Conservation (phyloP, 2,329 filamentous ascomycete species). For the Fusarium sp. region DNA sequence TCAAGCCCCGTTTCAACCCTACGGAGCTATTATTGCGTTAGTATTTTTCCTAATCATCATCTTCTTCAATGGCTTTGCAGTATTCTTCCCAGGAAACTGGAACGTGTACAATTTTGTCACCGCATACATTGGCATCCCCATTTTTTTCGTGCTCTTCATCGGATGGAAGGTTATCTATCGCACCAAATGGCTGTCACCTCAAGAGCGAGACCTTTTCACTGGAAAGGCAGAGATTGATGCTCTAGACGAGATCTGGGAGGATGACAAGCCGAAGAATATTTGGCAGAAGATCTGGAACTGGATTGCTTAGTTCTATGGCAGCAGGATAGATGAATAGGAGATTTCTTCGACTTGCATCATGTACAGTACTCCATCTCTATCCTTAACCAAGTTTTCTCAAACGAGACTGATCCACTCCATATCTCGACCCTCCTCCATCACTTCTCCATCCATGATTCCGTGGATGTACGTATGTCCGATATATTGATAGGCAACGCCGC, state of each 20-base stretch:
- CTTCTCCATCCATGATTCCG: neutral
- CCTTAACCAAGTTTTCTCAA: neutral
- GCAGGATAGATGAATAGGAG: neutral
- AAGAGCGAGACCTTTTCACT: neutral
- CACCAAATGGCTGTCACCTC: neutral
- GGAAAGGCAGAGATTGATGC: neutral
- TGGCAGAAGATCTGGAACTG: neutral
- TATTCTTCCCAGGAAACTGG: neutral
- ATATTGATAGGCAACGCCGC: neutral
- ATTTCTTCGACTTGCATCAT: neutral
- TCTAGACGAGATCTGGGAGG: neutral
- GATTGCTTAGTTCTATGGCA: neutral
- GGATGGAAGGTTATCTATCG: neutral
- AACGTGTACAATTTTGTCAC: neutral
- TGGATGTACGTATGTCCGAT: neutral
- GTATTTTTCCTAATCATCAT: neutral
- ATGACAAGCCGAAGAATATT: neutral
- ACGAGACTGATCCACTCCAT: neutral
- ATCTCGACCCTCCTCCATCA: neutral
- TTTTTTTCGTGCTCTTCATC: neutral
- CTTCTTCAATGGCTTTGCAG: neutral
- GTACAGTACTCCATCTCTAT: neutral
- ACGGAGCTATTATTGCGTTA: neutral
- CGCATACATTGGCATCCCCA: neutral
- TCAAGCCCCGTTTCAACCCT: neutral